Conservation (phyloP, 2,329 filamentous ascomycete genomes). For the Paradendryphiella salina region DNA sequence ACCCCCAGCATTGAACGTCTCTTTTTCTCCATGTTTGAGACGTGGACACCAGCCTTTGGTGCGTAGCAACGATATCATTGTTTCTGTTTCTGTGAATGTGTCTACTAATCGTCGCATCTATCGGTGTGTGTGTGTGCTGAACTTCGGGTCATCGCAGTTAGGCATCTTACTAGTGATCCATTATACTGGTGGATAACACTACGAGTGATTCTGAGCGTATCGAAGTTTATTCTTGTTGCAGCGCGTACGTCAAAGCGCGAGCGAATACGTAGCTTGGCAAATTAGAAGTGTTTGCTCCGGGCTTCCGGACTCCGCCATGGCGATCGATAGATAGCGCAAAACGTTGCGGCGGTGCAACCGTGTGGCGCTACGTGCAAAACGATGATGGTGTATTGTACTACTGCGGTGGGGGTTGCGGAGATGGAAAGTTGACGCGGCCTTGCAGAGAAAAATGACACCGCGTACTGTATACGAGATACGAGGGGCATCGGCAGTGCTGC, state of each 20-base stretch:
- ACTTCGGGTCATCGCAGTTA: not conserved
- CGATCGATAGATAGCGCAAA: not conserved
- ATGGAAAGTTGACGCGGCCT: slow-evolving; percentile 3
- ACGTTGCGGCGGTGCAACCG: slow-evolving; percentile 3
- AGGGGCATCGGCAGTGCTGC: not conserved
- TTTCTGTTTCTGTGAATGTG: not conserved
- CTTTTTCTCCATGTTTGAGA: slow-evolving; percentile 7
- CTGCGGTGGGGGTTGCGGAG: not conserved
- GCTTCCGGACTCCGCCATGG: slow-evolving; percentile 2
- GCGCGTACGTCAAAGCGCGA: not conserved
- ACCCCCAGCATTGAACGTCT: not conserved
- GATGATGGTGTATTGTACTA: not conserved
- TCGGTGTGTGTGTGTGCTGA: not conserved
- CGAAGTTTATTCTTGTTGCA: not conserved
- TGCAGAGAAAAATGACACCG: not conserved
- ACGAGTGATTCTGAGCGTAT: too few relatives aligned
- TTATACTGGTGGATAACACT: not conserved
- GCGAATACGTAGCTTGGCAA: not conserved
- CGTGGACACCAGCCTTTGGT: not conserved
- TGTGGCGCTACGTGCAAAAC: not conserved
- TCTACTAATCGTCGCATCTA: not conserved
- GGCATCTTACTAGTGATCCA: not conserved
- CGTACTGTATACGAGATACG: not conserved
- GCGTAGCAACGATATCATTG: not conserved
- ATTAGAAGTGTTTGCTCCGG: slow-evolving; percentile 1